Conservation (phyloP, 2,329 filamentous ascomycete genomes). For the Penicillium sp. region DNA sequence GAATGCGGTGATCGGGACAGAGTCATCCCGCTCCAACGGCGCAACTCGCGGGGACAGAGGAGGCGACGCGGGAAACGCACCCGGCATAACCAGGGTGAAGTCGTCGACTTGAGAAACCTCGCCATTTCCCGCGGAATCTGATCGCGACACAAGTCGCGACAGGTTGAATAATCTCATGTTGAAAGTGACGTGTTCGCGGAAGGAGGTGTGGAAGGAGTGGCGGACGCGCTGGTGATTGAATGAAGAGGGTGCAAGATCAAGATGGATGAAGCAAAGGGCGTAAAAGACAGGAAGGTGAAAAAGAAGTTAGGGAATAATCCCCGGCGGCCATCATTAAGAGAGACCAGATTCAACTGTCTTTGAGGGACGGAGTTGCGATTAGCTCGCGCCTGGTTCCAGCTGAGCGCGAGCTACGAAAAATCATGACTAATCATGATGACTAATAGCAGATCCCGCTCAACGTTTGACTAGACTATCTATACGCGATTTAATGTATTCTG, state of each 20-base stretch:
- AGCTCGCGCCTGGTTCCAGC: background rate
- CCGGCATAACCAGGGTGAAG: constrained; percentile 9
- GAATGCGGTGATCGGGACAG: constrained; percentile 6
- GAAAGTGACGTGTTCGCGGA: background rate
- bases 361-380: constrained; percentile 3
- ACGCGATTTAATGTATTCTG: no score
- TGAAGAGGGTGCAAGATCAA: background rate
- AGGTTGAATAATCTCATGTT: constrained; percentile 6
- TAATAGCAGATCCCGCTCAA: no score
- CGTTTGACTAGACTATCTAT: no score
- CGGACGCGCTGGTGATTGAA: constrained; percentile 4
- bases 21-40: constrained; percentile 7
- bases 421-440: no score
- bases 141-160: constrained; percentile 3
- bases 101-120: background rate
- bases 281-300: background rate
- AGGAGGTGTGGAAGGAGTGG: background rate
- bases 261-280: background rate
- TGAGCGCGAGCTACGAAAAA: no score
- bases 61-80: constrained; percentile 17
- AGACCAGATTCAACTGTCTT: constrained; percentile 3
- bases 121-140: background rate
- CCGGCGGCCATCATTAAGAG: constrained; percentile 16
- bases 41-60: constrained; percentile 14
- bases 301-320: background rate